Conservation (phyloP, 2,329 filamentous ascomycete genomes). For the Fusarium mexicanum region DNA sequence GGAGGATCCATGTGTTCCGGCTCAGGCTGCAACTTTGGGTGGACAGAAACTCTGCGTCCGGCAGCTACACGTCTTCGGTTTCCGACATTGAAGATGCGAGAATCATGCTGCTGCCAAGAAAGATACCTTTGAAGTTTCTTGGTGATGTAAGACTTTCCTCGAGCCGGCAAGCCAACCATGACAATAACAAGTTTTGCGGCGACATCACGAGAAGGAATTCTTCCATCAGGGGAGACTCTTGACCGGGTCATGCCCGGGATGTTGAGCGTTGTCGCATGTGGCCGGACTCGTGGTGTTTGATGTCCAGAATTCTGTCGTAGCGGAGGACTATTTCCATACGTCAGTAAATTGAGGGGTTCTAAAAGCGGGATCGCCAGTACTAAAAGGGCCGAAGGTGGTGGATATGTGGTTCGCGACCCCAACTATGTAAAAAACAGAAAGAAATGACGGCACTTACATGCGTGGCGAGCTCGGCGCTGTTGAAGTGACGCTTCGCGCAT, state of each 20-base stretch:
- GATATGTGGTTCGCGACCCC: slow-evolving; percentile 34
- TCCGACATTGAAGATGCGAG: slow-evolving; percentile 96
- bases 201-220: slow-evolving; percentile 92
- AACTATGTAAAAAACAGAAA: slow-evolving; percentile 2
- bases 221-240: slow-evolving; percentile 92
- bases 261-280: slow-evolving; percentile 92
- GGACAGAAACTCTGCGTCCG: slow-evolving; percentile 58
- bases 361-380: slow-evolving; percentile 29
- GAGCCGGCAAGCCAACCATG: slow-evolving; percentile 95
- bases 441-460: slow-evolving; percentile 57
- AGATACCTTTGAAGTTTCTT: slow-evolving; percentile 97
- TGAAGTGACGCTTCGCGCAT: slow-evolving; percentile 65
- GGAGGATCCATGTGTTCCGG: slow-evolving; percentile 55
- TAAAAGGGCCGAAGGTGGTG: slow-evolving; percentile 38
- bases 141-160: slow-evolving; percentile 98
- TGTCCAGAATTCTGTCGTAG: slow-evolving; percentile 78
- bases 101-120: slow-evolving; percentile 97
- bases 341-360: slow-evolving; percentile 37
- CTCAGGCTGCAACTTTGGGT: slow-evolving; percentile 48
- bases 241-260: slow-evolving; percentile 97
- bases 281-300: slow-evolving; percentile 79
- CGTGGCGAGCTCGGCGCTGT: slow-evolving; percentile 68
- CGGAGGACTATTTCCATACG: slow-evolving; percentile 63
- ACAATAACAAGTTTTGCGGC: slow-evolving; percentile 96
- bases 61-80: slow-evolving; percentile 86